Conservation (phyloP, 73 alveolate genomes). For the Uronychia setigera region DNA sequence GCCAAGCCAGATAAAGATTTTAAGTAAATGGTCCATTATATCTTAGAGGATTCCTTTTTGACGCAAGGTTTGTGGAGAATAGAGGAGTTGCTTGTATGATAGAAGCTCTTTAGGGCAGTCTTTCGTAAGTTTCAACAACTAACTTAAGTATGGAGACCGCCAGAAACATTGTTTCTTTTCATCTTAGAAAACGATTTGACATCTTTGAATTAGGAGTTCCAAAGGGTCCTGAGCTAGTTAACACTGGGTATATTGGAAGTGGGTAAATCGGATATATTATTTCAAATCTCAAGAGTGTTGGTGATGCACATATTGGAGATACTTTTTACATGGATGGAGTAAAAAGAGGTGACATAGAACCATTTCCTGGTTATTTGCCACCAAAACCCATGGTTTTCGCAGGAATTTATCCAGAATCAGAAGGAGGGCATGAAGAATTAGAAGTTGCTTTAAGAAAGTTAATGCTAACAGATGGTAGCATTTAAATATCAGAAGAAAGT, state of each 20-base stretch:
- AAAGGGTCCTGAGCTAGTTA: slow-evolving; percentile 70
- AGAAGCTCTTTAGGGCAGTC: slow-evolving; percentile 34
- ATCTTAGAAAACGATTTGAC: slow-evolving; percentile 38
- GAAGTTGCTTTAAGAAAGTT: slow-evolving; percentile 68
- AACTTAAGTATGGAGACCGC: slow-evolving; percentile 28
- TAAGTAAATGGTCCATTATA: slow-evolving; percentile 3
- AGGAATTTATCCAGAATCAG: slow-evolving; percentile 94
- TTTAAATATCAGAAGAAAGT: slow-evolving; percentile 65
- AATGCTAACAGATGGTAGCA: slow-evolving; percentile 79
- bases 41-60: slow-evolving; percentile 74
- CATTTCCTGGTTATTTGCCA: slow-evolving; percentile 89
- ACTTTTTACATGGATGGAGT: slow-evolving; percentile 69
- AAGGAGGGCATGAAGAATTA: slow-evolving; percentile 74
- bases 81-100: slow-evolving; percentile 61
- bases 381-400: slow-evolving; percentile 92
- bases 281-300: slow-evolving; percentile 85
- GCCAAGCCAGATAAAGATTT: too few species aligned
- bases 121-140: too few species aligned
- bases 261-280: slow-evolving; percentile 95
- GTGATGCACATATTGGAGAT: slow-evolving; percentile 90
- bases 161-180: slow-evolving; percentile 64
- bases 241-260: slow-evolving; percentile 60
- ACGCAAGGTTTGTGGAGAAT: slow-evolving; percentile 46
- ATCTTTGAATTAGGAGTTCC: slow-evolving; percentile 80
- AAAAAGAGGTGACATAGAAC: slow-evolving; percentile 52